phyloP scores from a whole-genome alignment of 148 eudicot genomes.

The Persicaria tinctoria region DNA sequence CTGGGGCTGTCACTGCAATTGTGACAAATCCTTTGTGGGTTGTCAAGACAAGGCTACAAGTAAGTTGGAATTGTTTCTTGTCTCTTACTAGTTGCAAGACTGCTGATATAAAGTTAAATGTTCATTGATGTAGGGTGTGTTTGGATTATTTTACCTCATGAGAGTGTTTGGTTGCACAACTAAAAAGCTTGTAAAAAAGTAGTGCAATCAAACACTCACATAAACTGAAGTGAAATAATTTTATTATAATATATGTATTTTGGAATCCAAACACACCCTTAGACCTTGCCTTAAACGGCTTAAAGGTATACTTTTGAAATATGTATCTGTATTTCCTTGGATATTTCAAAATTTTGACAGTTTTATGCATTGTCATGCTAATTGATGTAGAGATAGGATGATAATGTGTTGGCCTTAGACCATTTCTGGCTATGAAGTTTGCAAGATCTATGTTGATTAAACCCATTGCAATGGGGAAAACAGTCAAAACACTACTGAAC shows the following conservation, averaged over 20 bases:
- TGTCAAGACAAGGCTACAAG: slow-evolving; percentile 97
- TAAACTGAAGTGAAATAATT: too few relatives aligned
- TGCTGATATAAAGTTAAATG: slow-evolving; percentile 3
- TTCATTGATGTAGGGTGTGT: background rate
- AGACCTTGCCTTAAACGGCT: background rate
- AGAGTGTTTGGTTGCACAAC: too few relatives aligned
- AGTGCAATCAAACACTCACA: too few relatives aligned
- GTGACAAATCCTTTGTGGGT: slow-evolving; percentile 94
- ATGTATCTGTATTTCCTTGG: background rate
- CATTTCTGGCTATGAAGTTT: background rate
- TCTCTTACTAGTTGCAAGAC: slow-evolving; percentile 2
- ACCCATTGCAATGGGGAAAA: background rate
- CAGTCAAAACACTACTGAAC: background rate
- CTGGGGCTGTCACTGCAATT: slow-evolving; percentile 84
- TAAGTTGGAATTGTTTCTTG: slow-evolving; percentile 28
- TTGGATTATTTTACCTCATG: too few relatives aligned
- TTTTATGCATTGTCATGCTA: background rate
- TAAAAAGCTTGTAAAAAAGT: too few relatives aligned
- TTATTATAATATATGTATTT: too few relatives aligned
- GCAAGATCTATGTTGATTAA: background rate
- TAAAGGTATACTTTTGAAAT: background rate
- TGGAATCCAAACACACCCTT: background rate
- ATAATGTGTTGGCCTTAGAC: background rate
- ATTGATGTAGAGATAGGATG: background rate
- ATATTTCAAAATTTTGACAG: background rate